Conservation (phyloP, 2,329 filamentous ascomycete genomes). For the Exophiala sp. region DNA sequence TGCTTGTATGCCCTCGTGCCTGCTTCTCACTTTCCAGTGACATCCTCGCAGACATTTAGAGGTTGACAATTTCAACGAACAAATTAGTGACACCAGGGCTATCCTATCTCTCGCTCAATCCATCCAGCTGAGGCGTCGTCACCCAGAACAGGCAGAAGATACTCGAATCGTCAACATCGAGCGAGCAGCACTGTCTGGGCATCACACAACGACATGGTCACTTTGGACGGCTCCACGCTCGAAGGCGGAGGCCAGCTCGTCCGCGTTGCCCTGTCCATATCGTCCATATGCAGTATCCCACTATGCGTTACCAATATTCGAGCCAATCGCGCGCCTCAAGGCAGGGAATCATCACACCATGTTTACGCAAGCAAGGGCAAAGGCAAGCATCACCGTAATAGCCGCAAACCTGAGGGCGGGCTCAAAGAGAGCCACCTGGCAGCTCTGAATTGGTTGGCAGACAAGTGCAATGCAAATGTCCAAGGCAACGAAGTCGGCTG, state of each 20-base stretch:
- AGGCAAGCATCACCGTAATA: neutral
- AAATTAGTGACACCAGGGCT: no score
- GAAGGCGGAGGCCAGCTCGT: slow-evolving; percentile 63
- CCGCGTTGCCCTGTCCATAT: slow-evolving; percentile 54
- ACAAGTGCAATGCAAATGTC: slow-evolving; percentile 46
- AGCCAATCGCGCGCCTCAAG: slow-evolving; percentile 40
- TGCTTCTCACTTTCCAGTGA: no score
- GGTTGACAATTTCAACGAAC: no score
- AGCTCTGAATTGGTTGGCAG: slow-evolving; percentile 51
- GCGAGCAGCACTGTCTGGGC: no score
- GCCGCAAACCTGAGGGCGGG: slow-evolving; percentile 42
- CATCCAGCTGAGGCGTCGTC: no score
- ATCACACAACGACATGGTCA: slow-evolving; percentile 26
- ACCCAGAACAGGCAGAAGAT: no score
- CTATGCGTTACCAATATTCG: slow-evolving; percentile 54
- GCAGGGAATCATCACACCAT: neutral
- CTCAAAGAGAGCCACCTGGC: slow-evolving; percentile 58
- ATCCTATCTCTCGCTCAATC: no score
- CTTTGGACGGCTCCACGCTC: slow-evolving; percentile 54
- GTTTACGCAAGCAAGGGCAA: neutral
- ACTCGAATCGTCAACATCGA: no score
- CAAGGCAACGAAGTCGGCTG: slow-evolving; percentile 37
- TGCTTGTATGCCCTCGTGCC: no score
- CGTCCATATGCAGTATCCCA: slow-evolving; percentile 50
- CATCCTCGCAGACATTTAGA: no score